Evolutionary conservation across 768 basidiomycete species (phyloP), one percentile per base, ranked within the genome.

Genomic region (Agaricus bisporus): DNA sequence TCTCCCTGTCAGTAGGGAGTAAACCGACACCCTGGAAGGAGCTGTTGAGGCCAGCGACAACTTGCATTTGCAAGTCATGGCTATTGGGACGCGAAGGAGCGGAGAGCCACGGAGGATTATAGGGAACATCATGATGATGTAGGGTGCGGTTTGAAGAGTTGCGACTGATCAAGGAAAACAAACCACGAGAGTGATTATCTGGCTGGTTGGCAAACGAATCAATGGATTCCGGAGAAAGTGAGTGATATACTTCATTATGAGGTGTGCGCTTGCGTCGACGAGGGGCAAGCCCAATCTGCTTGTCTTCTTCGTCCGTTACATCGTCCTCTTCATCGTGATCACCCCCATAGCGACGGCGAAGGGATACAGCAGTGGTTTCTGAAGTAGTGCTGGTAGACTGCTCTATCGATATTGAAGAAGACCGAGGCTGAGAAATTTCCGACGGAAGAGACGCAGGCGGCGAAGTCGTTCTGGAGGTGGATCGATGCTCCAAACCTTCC

Each of bases 11-110:
- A 1, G 83, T 77, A 15, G 88, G 88, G 15, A 91, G 66, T 14
- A 92, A 65, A 4, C 89, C 89, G 22, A 91, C 89, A 49, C 86
- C 87, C 65, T 83, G 82, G 71, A 92, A 91, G 3, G 87, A 88
- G 56, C 78, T 77, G 56, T 84, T 84, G 25, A 92, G 68, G 58
- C 82, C 85, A 51, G 80, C 78, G 49, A 89, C 81, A 25, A 85
- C 53, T 42, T 81, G 46, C 81, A 78, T 60, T 83, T 80, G 11
- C 82, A 83, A 80, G 63, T 91, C 88, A 53, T 82, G 80, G 63
- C 48, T 54, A n/a, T 80, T 78, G 42, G 76, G 75, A 41, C 86
- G 78, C 2, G 82, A 77, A 7, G 81, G 78, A 53, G 86, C 74
- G 36, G 74, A 75, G 49, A 90, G 67, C 90, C 89, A 92, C 6